phyloP scores from a whole-genome alignment of 352 stramenopile genomes.

The Pythium monospermum region DNA sequence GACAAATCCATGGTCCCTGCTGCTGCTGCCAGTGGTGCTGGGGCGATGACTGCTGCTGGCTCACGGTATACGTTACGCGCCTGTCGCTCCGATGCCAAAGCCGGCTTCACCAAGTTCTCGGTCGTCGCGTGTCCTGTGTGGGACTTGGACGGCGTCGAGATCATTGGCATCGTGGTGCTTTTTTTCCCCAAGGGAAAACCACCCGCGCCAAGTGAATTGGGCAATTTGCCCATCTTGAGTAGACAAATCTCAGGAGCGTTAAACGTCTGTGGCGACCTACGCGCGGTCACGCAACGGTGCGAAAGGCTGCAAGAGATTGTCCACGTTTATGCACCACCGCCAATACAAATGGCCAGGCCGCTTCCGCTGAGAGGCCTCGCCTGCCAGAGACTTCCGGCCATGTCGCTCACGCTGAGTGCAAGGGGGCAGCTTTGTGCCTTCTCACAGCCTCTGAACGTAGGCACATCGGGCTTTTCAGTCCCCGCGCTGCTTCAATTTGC shows the following conservation, averaged over 20 bases:
- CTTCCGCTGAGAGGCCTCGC: no score
- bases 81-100: conserved; percentile 31
- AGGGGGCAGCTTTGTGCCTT: conserved; percentile 45
- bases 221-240: conserved; percentile 53
- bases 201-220: conserved; percentile 33
- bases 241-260: conserved; percentile 66
- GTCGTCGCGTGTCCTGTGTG: conserved; percentile 69
- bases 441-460: conserved; percentile 53
- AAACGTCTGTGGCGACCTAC: conserved; percentile 62
- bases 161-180: conserved; percentile 64
- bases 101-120: conserved; percentile 54
- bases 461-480: conserved; percentile 30
- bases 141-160: conserved; percentile 50
- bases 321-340: conserved; percentile 28
- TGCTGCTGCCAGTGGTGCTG: no score
- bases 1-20: neutral
- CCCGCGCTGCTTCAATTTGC: conserved; percentile 10
- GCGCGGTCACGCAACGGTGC: conserved; percentile 32
- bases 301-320: conserved; percentile 44
- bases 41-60: conserved; percentile 5
- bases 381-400: no score
- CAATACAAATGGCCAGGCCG: no score
- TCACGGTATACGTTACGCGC: conserved; percentile 33
- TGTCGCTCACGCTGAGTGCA: conserved; percentile 40
- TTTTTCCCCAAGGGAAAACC: conserved; percentile 33